These are phyloP conservation scores for Phyllosticta citrichinensis DNA, from an alignment of 2,329 filamentous ascomycete species.

Conservation along the genomic window DNA sequence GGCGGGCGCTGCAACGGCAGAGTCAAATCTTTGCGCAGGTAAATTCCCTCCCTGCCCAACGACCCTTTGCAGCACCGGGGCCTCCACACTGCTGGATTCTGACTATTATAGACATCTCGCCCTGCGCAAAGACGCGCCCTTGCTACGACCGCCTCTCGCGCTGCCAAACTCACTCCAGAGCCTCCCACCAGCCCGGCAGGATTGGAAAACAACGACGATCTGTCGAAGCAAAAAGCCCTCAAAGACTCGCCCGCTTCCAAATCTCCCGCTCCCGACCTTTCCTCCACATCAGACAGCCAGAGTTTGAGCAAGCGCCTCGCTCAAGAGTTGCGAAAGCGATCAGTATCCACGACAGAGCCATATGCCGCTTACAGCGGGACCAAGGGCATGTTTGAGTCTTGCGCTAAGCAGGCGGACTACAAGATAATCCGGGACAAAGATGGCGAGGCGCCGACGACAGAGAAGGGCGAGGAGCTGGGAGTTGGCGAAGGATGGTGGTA, in stretches of 20 bases:
- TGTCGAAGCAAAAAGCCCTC: constrained; percentile 5
- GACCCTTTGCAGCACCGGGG: constrained; percentile 10
- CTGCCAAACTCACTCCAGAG: neutral
- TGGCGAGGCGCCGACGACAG: constrained; percentile 58
- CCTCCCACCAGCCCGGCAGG: constrained; percentile 7
- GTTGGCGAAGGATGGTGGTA: constrained; percentile 71
- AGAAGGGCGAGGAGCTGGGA: constrained; percentile 75
- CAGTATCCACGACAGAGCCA: constrained; percentile 39
- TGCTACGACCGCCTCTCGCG: neutral
- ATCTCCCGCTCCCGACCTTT: constrained; percentile 5
- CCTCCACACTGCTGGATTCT: neutral
- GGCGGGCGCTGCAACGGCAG: constrained; percentile 17
- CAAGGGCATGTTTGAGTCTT: constrained; percentile 67
- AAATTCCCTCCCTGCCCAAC: neutral
- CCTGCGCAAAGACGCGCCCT: constrained; percentile 12
- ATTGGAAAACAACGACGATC: constrained; percentile 9
- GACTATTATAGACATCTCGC: constrained; percentile 10
- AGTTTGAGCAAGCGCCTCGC: constrained; percentile 14
- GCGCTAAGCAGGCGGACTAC: constrained; percentile 65
- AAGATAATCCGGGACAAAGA: constrained; percentile 60
- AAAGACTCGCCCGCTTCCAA: constrained; percentile 11
- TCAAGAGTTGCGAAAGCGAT: constrained; percentile 22
- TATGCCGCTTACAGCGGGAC: constrained; percentile 76
- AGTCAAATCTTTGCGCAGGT: constrained; percentile 1
- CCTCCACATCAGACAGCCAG: neutral